Conservation (phyloP, 2,329 filamentous ascomycete genomes). For the Stemphylium vesicarium region DNA sequence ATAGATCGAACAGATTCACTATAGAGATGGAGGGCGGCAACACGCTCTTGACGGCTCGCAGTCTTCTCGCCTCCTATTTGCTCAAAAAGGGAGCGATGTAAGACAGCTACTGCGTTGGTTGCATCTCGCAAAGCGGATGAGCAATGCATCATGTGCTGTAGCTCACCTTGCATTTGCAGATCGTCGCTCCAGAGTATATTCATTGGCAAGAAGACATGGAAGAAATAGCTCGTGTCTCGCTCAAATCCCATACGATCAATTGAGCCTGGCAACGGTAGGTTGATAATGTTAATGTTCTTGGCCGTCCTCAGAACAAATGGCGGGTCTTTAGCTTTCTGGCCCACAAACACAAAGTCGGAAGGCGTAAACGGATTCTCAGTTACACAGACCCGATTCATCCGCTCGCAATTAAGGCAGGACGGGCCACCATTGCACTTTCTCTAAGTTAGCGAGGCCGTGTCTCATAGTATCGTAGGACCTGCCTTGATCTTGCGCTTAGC, state of each 20-base stretch:
- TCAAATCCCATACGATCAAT: constrained; percentile 2
- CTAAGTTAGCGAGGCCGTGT: background rate
- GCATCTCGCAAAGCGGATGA: constrained; percentile 27
- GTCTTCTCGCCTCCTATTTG: background rate
- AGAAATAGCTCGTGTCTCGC: constrained; percentile 28
- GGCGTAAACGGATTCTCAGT: constrained; percentile 4
- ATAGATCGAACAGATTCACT: constrained; percentile 22
- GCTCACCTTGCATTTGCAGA: constrained; percentile 11
- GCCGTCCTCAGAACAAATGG: background rate
- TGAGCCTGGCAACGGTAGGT: too few relatives aligned
- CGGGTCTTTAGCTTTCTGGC: background rate
- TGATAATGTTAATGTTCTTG: too few relatives aligned
- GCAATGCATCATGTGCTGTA: constrained; percentile 16
- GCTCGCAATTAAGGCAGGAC: constrained; percentile 30
- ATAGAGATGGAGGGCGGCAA: constrained; percentile 24
- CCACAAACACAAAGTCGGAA: constrained; percentile 24
- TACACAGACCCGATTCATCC: constrained; percentile 23
- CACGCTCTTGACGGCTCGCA: background rate
- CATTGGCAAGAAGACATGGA: constrained; percentile 29
- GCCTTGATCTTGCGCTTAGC: constrained; percentile 36
- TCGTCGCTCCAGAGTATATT: constrained; percentile 22
- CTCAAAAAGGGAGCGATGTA: constrained; percentile 13
- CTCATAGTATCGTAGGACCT: background rate
- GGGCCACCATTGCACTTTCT: constrained; percentile 31
- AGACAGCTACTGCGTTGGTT: constrained; percentile 24